phyloP scores from a whole-genome alignment of 2,329 filamentous ascomycete species.

The Aspergillus brunneoviolaceus region DNA sequence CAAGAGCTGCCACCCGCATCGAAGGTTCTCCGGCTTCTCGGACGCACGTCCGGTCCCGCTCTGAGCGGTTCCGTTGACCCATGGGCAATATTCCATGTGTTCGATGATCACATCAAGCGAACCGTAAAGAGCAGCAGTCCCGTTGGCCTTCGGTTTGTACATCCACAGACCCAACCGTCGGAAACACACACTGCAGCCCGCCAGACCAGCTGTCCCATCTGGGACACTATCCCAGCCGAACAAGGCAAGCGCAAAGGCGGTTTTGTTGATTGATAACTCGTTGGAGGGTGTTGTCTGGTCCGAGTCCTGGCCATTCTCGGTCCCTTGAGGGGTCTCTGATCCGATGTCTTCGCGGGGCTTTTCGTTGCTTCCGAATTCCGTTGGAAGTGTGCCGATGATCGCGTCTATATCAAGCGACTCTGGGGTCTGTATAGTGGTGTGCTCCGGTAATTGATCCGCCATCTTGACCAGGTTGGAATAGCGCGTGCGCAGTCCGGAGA shows the following conservation, averaged over 20 bases:
- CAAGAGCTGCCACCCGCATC: conserved; percentile 49
- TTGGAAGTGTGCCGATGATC: conserved; percentile 31
- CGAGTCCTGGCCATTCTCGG: conserved; percentile 12
- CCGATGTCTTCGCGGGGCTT: conserved; percentile 16
- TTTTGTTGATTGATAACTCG: conserved; percentile 50
- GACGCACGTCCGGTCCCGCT: conserved; percentile 42
- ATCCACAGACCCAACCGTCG: conserved; percentile 90
- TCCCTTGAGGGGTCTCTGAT: conserved; percentile 11
- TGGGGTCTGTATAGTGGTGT: conserved; percentile 31
- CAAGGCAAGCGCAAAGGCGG: conserved; percentile 67
- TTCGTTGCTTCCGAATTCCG: conserved; percentile 21
- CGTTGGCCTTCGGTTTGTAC: conserved; percentile 73
- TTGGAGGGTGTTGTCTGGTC: neutral
- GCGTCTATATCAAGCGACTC: conserved; percentile 34
- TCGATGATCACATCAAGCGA: conserved; percentile 68
- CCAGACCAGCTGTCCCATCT: conserved; percentile 57
- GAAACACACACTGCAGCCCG: conserved; percentile 81
- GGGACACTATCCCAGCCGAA: conserved; percentile 69
- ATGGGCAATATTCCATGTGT: conserved; percentile 82
- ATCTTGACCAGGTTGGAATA: conserved; percentile 57
- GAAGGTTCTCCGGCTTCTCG: conserved; percentile 33
- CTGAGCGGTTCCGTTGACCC: conserved; percentile 67
- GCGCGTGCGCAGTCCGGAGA: conserved; percentile 60
- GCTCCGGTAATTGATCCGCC: conserved; percentile 37
- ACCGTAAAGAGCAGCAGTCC: conserved; percentile 34